Base-by-base conservation (phyloP, 2,329 filamentous ascomycete species). In the Claviceps maximensis region DNA sequence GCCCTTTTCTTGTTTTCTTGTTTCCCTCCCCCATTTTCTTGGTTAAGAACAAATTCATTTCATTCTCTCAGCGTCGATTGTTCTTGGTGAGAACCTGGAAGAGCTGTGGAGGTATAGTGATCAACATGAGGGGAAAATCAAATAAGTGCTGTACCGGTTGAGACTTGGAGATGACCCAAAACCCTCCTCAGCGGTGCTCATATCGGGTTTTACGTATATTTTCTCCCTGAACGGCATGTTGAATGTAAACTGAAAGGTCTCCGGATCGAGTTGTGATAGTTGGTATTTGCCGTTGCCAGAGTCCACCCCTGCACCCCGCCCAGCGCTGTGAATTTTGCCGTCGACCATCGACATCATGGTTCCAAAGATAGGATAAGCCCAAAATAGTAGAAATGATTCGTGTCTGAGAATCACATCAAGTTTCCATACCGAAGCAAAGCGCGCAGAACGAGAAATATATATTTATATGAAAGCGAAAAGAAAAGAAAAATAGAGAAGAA, bases 201-300 rank as follows among this genome's bases (percentile, higher is more conserved):
- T 65, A 56, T 67, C 65, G 23, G 65, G 60, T 42, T 67, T 65
- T 21, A 67, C 65, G 33, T 61, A 65, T 49, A 61, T 65, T 12
- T 59, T 62, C n/a, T 56, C 54, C 13, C 54, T 58, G 12, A 63
- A 62, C 15, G 61, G 58, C 47, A 58, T 59, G 41, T 57, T 60
- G 53, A 70, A 70, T 5, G 67, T 69, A 47, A 70, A 70, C 23
- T 63, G 61, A 44, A 63, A 67, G n/a, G 50, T 40, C 17, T 53
- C 50, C 19, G 53, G 13, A 6, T 49, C 38, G 15, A 36, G 17
- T 25, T 52, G 41, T 47, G 45, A 13, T n/a, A 21, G 17, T 10
- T 17, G 13, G 27, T 33, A 2, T 31, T 33, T 23, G 12, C 21
- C 45, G 12, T 21, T 19, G 17, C 10, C 45, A 31, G 45, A 8